Base-by-base conservation (phyloP, 495 filamentous ascomycete species). In the Ascodesmis nigricans region DNA sequence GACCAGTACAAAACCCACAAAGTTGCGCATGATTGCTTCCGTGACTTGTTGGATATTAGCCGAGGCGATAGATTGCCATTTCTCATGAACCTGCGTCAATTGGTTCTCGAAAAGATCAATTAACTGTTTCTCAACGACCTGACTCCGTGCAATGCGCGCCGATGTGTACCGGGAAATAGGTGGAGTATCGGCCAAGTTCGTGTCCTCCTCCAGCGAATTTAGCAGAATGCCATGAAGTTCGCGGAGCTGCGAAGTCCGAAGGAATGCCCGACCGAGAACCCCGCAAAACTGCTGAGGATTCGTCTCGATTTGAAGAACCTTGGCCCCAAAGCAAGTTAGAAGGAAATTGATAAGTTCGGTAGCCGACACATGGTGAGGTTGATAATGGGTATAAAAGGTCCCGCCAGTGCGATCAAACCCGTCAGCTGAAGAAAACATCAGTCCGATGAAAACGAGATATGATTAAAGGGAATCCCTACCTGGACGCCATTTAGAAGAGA, bases 401-500 rank as follows among this genome's bases (percentile, higher is more conserved):
- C 49, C 41, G 29, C 57, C 50, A 15, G 35, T 36, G 13, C 60
- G 53, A 17, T 47, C 45, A 21, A 47, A 38, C 2, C 37, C 10
- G 30, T 47, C 45, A 28, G 35, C 45, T 47, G 22, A 55, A 53
- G 60, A 24, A 8, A 36, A 38, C 23, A 49, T 14, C 19, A 2
- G n/a, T 17, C 9, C 23, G 19, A 35, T 32, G 32, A 10, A 18
- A 20, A 34, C 27, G n/a, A n/a, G n/a, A n/a, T n/a, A n/a, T n/a
- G n/a, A n/a, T n/a, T n/a, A n/a, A n/a, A 46, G 37, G 14, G 19
- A 36, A 8, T 5, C 53, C 61, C 43, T 58, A 80, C 73, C 68
- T 39, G 77, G 73, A 41, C 66, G 68, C 83, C 81, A 91, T 41
- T 68, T 69, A 28, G 68, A 66, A 50, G 74, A 71, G 3, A 83